Evolutionary conservation across 352 stramenopile species (phyloP), one percentile per base, ranked within the genome.

Genomic region (Phytophthora agathidicida): DNA sequence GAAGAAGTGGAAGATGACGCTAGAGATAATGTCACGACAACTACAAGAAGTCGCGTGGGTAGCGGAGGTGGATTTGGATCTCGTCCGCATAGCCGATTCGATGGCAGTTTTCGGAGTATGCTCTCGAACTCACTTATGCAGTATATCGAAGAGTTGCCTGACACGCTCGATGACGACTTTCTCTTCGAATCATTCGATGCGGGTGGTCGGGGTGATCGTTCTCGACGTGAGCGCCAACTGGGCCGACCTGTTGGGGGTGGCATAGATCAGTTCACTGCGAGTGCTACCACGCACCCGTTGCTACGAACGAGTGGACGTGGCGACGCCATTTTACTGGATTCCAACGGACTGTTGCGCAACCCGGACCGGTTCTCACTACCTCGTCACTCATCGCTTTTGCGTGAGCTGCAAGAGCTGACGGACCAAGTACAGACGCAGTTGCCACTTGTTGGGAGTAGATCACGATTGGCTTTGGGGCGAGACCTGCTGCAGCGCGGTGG

Each of bases 361-460:
- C 26, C 63, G 27, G 49, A 53, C 17, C 72, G 80, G 7, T 33
- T 85, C 28, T 69, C 78, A 0, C 43, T 93, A 4, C 76, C 84
- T 28, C 78, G 82, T 7, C 82, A 89, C 48, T 88, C 83, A 1
- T 87, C 83, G 5, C 68, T 93, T 19, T 70, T 93, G 45, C 80
- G 80, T 13, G 84, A 93, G 46, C 60, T 93, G 7, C 79, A 91
- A 56, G 84, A 89, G 35, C 41, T 91, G 33, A 88, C 83, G 0
- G 79, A 90, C 8, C 84, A 93, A 45, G 84, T 91, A 23, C 84
- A 93, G 47, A 89, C 60, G 20, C 83, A 93, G 38, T 24, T 89
- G 5, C 73, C 79, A 8, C 38, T 71, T 23, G 49, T 39, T 36
- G 65, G 68, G 10, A 65, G 37, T 24, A 57, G 43, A 51, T 75